Base-by-base conservation (phyloP, 2,329 filamentous ascomycete genomes). In the Botrytis hyacinthi region DNA sequence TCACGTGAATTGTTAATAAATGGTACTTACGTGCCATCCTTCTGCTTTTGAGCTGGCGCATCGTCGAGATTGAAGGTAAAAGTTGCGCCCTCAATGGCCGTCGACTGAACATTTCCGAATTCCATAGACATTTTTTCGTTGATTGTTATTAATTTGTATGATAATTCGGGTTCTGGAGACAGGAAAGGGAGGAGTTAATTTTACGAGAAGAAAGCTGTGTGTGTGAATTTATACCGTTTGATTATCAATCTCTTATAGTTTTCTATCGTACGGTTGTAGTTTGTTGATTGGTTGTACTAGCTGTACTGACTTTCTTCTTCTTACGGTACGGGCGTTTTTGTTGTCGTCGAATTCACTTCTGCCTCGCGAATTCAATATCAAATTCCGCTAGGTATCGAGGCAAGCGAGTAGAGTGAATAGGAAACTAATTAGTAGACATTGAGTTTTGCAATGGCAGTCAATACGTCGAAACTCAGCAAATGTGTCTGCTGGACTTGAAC, bases 261-360 rank as follows among this genome's bases (percentile, higher is more conserved):
- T 42, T 9, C 9, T 68, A 68, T 32, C n/a, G 3, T 68, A 40
- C 16, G 35, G 26, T 40, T 29, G 14, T 29, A 40, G 35, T 42
- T 32, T 42, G 16, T 42, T 57, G 35, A 57, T 68, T 68, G 48
- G 48, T 35, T 18, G 46, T 57, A 32, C 2, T n/a, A 4, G 48
- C 35, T 18, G 48, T 68, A 42, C 1, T n/a, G 12, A 32, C 51
- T 14, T 57, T 68, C 18, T 40, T 54, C 48, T 57, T 51, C 35
- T 32, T 57, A 42, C 8, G 51, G 65, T 40, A 51, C 14, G 65
- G 26, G 37, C 5, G 37, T 44, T 57, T 22, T n/a, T 18, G 40
- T 68, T 57, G 35, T 68, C 48, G 4, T 57, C n/a, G n/a, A 18
- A 57, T 69, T 69, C 48, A 59, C 66, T 57, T 57, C 57, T 42